A percentile compares a stretch with the other conserved stretches of the same genome.
Conservation (phyloP, 768 basidiomycete species). For the Amanita rubescens region DNA sequence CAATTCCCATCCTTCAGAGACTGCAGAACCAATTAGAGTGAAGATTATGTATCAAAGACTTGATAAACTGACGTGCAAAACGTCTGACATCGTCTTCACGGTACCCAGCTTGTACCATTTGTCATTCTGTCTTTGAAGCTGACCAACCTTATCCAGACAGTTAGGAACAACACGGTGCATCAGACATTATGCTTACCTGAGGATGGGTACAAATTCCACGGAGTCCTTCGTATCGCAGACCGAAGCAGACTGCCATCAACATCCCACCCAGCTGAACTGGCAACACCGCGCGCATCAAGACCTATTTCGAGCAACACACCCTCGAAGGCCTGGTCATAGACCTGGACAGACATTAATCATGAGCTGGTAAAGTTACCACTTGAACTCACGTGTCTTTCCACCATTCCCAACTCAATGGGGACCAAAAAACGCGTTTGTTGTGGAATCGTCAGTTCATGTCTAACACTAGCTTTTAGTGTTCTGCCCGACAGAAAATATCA, state of each 20-base stretch:
- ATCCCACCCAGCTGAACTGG: slow-evolving; percentile 53
- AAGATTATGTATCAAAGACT: background rate
- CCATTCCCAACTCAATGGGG: slow-evolving; percentile 64
- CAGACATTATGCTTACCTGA: slow-evolving; percentile 36
- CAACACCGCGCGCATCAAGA: slow-evolving; percentile 68
- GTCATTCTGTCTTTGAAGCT: slow-evolving; percentile 47
- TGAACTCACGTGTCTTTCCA: slow-evolving; percentile 63
- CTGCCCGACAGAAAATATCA: slow-evolving; percentile 26
- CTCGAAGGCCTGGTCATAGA: slow-evolving; percentile 78
- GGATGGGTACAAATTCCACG: slow-evolving; percentile 90
- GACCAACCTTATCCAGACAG: slow-evolving; percentile 49
- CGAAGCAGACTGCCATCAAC: slow-evolving; percentile 57
- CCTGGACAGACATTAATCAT: slow-evolving; percentile 29
- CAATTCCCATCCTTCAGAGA: slow-evolving; percentile 74
- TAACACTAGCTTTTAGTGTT: slow-evolving; percentile 67
- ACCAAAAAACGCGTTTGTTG: slow-evolving; percentile 76
- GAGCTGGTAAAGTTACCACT: background rate
- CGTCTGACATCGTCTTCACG: slow-evolving; percentile 76
- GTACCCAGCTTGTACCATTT: slow-evolving; percentile 48
- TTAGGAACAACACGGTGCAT: background rate
- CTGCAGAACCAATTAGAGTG: slow-evolving; percentile 19
- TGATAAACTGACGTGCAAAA: slow-evolving; percentile 53
- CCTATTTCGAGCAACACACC: slow-evolving; percentile 52
- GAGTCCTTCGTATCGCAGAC: slow-evolving; percentile 55
- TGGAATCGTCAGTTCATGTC: slow-evolving; percentile 77